Percentiles rank a stretch among this genome's conserved stretches.
These are phyloP conservation scores for Clonostachys solani DNA, from an alignment of 2,329 filamentous ascomycete genomes.

Conservation along the genomic window DNA sequence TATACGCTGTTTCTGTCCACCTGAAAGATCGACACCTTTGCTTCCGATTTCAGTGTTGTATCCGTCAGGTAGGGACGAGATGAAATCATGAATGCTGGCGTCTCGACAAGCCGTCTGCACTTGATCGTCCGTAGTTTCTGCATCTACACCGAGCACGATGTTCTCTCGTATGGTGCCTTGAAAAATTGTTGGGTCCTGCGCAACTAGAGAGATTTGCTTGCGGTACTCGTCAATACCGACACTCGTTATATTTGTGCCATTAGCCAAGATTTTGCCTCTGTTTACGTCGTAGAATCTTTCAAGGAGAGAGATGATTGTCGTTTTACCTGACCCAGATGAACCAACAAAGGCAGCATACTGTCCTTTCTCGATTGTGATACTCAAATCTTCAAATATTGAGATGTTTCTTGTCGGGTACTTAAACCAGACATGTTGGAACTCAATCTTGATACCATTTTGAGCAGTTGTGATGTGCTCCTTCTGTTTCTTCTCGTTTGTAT, in stretches of 20 bases:
- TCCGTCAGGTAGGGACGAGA: slow-evolving; percentile 56
- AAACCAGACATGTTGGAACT: slow-evolving; percentile 58
- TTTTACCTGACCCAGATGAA: slow-evolving; percentile 63
- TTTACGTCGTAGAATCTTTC: slow-evolving; percentile 43
- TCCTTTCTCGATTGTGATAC: slow-evolving; percentile 50
- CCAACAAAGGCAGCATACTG: slow-evolving; percentile 63
- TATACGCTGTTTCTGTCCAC: slow-evolving; percentile 91
- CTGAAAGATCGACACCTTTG: slow-evolving; percentile 70
- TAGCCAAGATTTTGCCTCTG: slow-evolving; percentile 32
- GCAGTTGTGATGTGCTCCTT: too few species aligned
- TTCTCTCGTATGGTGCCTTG: slow-evolving; percentile 53
- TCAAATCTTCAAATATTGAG: slow-evolving; percentile 51
- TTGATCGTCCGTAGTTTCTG: slow-evolving; percentile 52
- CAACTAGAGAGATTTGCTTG: slow-evolving; percentile 49
- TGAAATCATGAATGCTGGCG: slow-evolving; percentile 68
- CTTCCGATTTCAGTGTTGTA: slow-evolving; percentile 66
- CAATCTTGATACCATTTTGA: slow-evolving; percentile 34
- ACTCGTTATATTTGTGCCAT: slow-evolving; percentile 39
- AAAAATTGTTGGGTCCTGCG: slow-evolving; percentile 55
- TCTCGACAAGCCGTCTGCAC: slow-evolving; percentile 63
- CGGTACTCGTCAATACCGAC: slow-evolving; percentile 39
- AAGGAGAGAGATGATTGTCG: slow-evolving; percentile 55
- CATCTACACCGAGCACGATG: slow-evolving; percentile 47
- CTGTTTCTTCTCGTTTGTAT: too few species aligned
- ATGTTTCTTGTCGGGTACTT: slow-evolving; percentile 59